These are phyloP conservation scores for Globisporangium sylvaticum DNA, from an alignment of 352 stramenopile genomes.

Conservation along the genomic window DNA sequence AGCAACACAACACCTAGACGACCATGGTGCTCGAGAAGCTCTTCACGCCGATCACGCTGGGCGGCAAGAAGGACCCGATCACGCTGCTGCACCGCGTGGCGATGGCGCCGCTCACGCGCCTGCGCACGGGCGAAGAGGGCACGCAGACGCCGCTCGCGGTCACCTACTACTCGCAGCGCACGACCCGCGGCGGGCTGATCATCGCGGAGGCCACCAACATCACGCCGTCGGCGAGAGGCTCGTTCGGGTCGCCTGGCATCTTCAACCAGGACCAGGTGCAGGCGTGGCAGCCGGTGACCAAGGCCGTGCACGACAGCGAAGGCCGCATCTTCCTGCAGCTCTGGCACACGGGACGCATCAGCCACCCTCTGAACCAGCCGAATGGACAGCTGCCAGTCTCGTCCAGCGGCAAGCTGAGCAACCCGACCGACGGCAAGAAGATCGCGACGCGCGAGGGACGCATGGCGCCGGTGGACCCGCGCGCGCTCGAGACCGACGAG, in stretches of 20 bases:
- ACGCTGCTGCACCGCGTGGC: constrained; percentile 60
- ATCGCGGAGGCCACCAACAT: constrained; percentile 68
- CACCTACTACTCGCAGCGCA: constrained; percentile 61
- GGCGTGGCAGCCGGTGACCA: constrained; percentile 48
- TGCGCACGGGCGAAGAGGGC: constrained; percentile 36
- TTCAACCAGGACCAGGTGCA: constrained; percentile 45
- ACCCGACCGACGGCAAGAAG: constrained; percentile 30
- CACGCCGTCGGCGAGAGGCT: constrained; percentile 31
- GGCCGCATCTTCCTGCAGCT: constrained; percentile 84
- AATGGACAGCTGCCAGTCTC: constrained; percentile 51
- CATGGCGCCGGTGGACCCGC: constrained; percentile 41
- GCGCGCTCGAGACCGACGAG: constrained; percentile 65
- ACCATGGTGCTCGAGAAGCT: constrained; percentile 31
- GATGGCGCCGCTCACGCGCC: constrained; percentile 60
- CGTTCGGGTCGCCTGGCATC: constrained; percentile 53
- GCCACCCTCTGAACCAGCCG: constrained; percentile 67
- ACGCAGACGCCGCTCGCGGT: constrained; percentile 34
- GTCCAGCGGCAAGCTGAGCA: constrained; percentile 40
- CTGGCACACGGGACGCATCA: constrained; percentile 81
- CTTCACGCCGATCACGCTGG: constrained; percentile 57
- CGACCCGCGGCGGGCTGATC: constrained; percentile 51
- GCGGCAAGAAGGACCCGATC: constrained; percentile 44
- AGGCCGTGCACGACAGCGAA: constrained; percentile 68
- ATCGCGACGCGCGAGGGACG: constrained; percentile 41
- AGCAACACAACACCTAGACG: no score